A percentile compares a stretch with the other conserved stretches of the same genome.
Conservation (phyloP, 2,329 filamentous ascomycete species). For the Magnaporthiopsis poae region DNA sequence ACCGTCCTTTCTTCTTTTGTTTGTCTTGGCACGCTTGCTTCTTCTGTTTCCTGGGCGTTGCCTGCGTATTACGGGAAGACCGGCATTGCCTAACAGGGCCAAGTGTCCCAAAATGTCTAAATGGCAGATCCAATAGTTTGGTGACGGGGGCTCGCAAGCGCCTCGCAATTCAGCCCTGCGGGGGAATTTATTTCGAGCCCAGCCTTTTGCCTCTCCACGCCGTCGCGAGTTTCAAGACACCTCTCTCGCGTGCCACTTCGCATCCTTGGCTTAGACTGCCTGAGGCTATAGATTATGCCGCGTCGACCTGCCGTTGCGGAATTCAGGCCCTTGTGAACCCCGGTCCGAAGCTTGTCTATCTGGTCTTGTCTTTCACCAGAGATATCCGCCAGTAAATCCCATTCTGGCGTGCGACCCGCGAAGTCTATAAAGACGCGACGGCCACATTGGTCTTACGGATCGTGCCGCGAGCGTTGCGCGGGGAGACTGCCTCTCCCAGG, state of each 20-base stretch:
- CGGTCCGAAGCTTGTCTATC: background rate
- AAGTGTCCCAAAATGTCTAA: background rate
- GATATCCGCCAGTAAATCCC: background rate
- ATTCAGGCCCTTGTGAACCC: background rate
- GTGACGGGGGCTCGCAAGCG: background rate
- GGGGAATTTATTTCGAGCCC: background rate
- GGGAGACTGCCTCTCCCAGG: background rate
- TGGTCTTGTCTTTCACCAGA: background rate
- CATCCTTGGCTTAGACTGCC: slow-evolving; percentile 4
- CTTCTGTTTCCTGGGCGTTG: background rate
- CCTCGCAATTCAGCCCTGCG: background rate
- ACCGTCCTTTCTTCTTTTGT: background rate
- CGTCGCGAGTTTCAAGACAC: slow-evolving; percentile 6
- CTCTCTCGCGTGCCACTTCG: slow-evolving; percentile 3
- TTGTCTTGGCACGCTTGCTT: background rate
- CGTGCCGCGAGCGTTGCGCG: background rate
- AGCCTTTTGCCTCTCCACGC: background rate
- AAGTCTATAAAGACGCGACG: background rate
- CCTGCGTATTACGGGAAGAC: background rate
- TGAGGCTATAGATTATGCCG: background rate
- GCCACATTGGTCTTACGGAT: background rate
- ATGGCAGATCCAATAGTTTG: background rate
- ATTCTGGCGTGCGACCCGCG: background rate
- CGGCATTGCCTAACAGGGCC: background rate
- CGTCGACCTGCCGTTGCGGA: background rate